Evolutionary conservation across 1,139 yeast species (phyloP).

Genomic region (Lodderomyces jiufengensis): DNA sequence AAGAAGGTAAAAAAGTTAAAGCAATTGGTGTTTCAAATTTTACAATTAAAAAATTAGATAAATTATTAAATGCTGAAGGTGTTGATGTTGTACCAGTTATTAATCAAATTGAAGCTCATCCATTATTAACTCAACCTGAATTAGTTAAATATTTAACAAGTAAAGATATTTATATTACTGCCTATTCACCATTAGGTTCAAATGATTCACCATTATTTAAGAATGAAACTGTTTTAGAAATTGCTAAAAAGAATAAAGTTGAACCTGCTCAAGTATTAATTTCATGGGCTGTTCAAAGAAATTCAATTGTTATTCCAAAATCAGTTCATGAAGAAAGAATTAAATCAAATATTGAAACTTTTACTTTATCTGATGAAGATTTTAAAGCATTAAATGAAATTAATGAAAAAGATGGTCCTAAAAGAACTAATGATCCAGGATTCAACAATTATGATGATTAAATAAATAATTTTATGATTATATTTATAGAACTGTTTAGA

Average conservation of each 20-base stretch:
- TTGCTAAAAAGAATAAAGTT: constrained; percentile 45
- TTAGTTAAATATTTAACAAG: constrained; percentile 40
- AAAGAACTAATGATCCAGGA: constrained; percentile 28
- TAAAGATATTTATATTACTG: constrained; percentile 47
- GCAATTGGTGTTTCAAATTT: constrained; percentile 64
- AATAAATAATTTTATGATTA: not conserved
- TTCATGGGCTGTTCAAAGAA: constrained; percentile 54
- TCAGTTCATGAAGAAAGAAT: constrained; percentile 40
- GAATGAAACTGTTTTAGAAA: constrained; percentile 33
- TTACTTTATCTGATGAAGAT: constrained; percentile 30
- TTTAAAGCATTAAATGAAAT: constrained; percentile 31
- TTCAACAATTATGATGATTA: constrained; percentile 23
- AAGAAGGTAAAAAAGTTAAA: constrained; percentile 52
- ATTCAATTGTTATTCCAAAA: constrained; percentile 53
- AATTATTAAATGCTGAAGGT: constrained; percentile 44
- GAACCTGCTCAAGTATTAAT: constrained; percentile 45
- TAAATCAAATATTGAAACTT: constrained; percentile 30
- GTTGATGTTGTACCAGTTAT: constrained; percentile 45
- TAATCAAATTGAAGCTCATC: constrained; percentile 60
- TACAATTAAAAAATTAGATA: constrained; percentile 43
- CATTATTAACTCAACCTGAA: constrained; percentile 52
- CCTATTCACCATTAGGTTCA: constrained; percentile 62
- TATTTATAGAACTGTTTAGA: not conserved
- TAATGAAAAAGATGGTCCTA: constrained; percentile 26
- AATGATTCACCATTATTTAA: constrained; percentile 50